Evolutionary conservation across 164 flowering plant species (phyloP), one percentile per base, ranked within the genome.

Genomic region (Nymphaea colorata): DNA sequence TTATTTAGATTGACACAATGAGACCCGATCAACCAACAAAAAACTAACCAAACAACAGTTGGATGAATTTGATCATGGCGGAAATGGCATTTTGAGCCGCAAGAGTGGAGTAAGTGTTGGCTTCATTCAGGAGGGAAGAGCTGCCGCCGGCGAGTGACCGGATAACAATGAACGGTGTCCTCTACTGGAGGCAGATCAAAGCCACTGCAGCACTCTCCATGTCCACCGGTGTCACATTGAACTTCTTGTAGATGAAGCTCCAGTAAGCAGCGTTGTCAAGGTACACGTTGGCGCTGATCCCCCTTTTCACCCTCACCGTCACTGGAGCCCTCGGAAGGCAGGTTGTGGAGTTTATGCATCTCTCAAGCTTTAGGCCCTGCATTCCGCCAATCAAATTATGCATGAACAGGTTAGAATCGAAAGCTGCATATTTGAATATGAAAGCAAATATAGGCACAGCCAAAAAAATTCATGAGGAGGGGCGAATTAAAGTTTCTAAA

Each of bases 201-300:
- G 83, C 83, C 55, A 82, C 78, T 5, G 78, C 73, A 0, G 80
- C 79, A 3, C 76, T 80, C 60, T 82, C 85, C 85, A 80, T 80
- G 71, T 82, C 83, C 7, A 75, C 59, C 1, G 82, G 69, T 8
- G 78, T 76, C 0, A 70, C 72, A 6, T 78, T 68, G 65, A 80
- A 82, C 51, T 76, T 75, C 0, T 67, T 44, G 42, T 71, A 4
- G 6, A 80, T 10, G 74, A 82, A 82, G 16, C 25, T 36, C n/a
- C 82, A 68, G 62, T 78, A 78, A 0, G 82, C 83, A 4, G 59
- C 75, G 61, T 82, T 82, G 45, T 76, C 79, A 0, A 80, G 63
- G 41, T 71, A 78, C 3, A 69, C 51, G 61, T 66, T 75, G n/a
- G 82, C 73, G 66, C 82, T 80, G n/a, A 71, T 55, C 53, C 85